Percentiles rank a stretch among this genome's conserved stretches.
phyloP scores from a whole-genome alignment of 1,139 yeast species.

The Zygosaccharomyces sapae region DNA sequence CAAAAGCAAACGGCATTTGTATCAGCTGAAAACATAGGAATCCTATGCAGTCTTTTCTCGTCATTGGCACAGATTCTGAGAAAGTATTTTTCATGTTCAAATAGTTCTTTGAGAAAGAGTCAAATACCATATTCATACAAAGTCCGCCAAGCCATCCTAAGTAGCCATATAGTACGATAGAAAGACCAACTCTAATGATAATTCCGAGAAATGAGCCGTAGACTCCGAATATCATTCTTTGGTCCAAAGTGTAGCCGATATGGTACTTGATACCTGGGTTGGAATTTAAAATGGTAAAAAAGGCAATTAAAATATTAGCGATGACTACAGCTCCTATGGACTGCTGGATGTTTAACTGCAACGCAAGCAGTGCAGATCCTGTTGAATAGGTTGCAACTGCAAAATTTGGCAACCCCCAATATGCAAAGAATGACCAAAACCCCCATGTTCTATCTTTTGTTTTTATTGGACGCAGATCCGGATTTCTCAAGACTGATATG shows the following conservation, averaged over 20 bases:
- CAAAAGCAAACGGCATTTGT: slow-evolving; percentile 33
- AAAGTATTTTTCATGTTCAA: slow-evolving; percentile 28
- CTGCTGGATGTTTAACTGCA: slow-evolving; percentile 31
- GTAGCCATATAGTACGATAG: slow-evolving; percentile 33
- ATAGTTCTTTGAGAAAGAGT: slow-evolving; percentile 28
- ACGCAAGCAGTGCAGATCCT: slow-evolving; percentile 30
- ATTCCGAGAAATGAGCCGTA: slow-evolving; percentile 32
- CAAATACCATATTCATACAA: slow-evolving; percentile 26
- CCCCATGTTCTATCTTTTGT: slow-evolving; percentile 31
- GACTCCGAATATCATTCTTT: slow-evolving; percentile 32
- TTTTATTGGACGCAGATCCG: slow-evolving; percentile 30
- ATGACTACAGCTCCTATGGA: slow-evolving; percentile 35
- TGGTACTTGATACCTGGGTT: slow-evolving; percentile 30
- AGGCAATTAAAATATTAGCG: slow-evolving; percentile 27
- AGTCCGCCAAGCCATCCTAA: slow-evolving; percentile 33
- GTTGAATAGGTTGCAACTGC: slow-evolving; percentile 32
- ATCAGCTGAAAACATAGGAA: slow-evolving; percentile 31
- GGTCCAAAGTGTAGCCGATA: slow-evolving; percentile 30
- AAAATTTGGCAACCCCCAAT: slow-evolving; percentile 33
- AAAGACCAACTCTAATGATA: slow-evolving; percentile 26
- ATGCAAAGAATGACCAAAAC: slow-evolving; percentile 29
- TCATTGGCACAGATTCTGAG: slow-evolving; percentile 27
- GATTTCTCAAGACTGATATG: slow-evolving; percentile 23
- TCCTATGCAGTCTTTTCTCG: slow-evolving; percentile 33
- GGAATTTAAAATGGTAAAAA: slow-evolving; percentile 25